Evolutionary conservation across 139 green algal genomes (phyloP).

Genomic region (Coccomyxa sp.): DNA sequence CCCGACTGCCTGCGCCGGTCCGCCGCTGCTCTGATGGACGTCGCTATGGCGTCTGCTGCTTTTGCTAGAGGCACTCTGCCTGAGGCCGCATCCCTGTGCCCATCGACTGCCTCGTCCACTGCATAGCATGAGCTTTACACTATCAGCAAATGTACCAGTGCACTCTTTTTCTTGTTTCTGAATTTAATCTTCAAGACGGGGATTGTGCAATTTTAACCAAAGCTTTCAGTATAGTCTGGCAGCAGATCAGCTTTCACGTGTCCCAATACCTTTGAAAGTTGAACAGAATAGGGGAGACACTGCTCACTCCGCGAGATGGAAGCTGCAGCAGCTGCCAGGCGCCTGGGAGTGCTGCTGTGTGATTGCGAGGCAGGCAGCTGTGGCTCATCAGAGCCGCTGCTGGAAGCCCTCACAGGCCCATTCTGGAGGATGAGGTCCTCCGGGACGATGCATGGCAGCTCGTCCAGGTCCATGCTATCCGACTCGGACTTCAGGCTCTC

Average conservation of each 20-base stretch:
- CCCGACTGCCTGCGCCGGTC: neutral
- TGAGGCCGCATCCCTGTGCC: neutral
- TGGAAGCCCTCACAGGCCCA: too few relatives aligned
- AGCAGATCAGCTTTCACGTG: too few relatives aligned
- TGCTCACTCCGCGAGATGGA: too few relatives aligned
- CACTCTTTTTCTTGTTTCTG: neutral
- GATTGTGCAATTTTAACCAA: neutral
- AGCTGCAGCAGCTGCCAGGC: too few relatives aligned
- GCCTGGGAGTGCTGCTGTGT: too few relatives aligned
- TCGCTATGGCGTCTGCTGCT: neutral
- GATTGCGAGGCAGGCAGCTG: too few relatives aligned
- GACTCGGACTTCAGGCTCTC: constrained; percentile 13
- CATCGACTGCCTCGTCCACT: neutral
- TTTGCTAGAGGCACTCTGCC: neutral
- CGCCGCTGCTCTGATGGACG: neutral
- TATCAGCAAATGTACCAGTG: neutral
- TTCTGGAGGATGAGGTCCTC: too few relatives aligned
- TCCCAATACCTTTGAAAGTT: too few relatives aligned
- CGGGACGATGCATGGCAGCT: constrained; percentile 29
- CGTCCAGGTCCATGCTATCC: constrained; percentile 38
- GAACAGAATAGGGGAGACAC: too few relatives aligned
- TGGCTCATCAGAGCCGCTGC: too few relatives aligned
- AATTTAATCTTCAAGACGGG: neutral
- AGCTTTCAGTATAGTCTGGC: neutral
- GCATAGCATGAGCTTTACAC: neutral